Conservation (phyloP, 257 asterid genomes). For the Hygrophila difformis region DNA sequence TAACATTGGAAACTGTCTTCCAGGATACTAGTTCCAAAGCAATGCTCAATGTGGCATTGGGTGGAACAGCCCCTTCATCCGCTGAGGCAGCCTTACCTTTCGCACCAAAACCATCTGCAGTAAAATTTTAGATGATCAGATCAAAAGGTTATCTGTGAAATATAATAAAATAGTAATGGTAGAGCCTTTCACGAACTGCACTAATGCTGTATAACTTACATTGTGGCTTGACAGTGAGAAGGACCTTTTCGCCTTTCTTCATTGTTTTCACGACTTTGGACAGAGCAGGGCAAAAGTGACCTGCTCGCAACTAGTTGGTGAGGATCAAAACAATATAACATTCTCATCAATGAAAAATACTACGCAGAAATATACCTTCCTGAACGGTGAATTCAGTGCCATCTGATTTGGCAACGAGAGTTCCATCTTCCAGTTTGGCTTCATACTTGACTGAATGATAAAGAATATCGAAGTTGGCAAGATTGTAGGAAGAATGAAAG, state of each 20-base stretch:
- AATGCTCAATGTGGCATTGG: slow-evolving; percentile 26
- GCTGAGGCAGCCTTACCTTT: slow-evolving; percentile 31
- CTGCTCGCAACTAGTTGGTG: slow-evolving; percentile 14
- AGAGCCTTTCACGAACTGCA: neutral
- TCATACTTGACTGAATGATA: slow-evolving; percentile 28
- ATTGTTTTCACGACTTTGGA: slow-evolving; percentile 38
- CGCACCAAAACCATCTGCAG: slow-evolving; percentile 36
- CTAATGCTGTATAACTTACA: slow-evolving; percentile 22
- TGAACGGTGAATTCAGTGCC: slow-evolving; percentile 25
- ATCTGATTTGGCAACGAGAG: slow-evolving; percentile 23
- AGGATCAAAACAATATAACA: neutral
- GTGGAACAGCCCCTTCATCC: slow-evolving; percentile 28
- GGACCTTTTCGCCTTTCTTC: slow-evolving; percentile 46
- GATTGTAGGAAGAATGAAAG: neutral
- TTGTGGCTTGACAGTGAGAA: slow-evolving; percentile 36
- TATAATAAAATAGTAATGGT: too few species aligned
- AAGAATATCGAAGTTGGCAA: neutral
- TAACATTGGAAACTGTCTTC: slow-evolving; percentile 32
- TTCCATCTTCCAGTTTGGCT: slow-evolving; percentile 30
- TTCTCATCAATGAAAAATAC: neutral
- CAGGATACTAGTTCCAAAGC: slow-evolving; percentile 30
- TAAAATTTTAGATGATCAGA: neutral
- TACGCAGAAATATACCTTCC: slow-evolving; percentile 13
- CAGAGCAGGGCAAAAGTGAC: slow-evolving; percentile 41
- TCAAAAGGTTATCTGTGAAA: neutral